Evolutionary conservation across 768 basidiomycete species (phyloP).

Genomic region (Lactarius quietus): DNA sequence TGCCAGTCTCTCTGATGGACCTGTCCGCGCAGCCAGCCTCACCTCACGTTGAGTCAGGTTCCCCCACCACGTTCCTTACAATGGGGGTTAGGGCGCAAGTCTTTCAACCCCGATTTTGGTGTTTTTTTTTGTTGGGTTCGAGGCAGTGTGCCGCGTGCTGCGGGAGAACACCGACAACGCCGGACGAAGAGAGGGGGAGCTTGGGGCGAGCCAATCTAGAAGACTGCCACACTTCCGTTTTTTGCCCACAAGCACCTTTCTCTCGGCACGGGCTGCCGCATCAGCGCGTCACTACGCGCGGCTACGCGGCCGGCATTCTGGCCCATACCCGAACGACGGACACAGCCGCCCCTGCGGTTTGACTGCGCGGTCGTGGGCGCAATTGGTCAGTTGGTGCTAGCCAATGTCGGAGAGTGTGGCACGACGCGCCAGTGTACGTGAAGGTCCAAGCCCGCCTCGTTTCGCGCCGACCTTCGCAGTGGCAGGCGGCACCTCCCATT

Average conservation of each 20-base stretch:
- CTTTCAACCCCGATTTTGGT: not conserved
- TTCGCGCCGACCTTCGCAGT: not conserved
- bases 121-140: not conserved
- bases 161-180: constrained; percentile 11
- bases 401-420: not conserved
- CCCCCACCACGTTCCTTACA: constrained; percentile 8
- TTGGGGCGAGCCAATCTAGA: not conserved
- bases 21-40: constrained; percentile 1
- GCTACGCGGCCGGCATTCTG: not conserved
- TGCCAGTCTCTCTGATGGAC: not conserved
- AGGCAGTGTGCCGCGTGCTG: constrained; percentile 5
- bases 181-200: constrained; percentile 1
- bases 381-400: not conserved
- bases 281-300: not conserved
- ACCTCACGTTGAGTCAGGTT: constrained; percentile 5
- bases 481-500: not conserved
- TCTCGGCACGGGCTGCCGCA: constrained; percentile 4
- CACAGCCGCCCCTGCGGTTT: not conserved
- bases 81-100: constrained; percentile 6
- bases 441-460: not conserved
- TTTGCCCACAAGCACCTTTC: not conserved
- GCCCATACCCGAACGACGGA: not conserved
- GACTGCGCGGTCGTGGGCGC: not conserved
- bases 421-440: not conserved
- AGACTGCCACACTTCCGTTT: constrained; percentile 2